These are phyloP conservation scores for Botryosphaeria dothidea DNA, from an alignment of 2,329 filamentous ascomycete genomes.

Conservation along the genomic window DNA sequence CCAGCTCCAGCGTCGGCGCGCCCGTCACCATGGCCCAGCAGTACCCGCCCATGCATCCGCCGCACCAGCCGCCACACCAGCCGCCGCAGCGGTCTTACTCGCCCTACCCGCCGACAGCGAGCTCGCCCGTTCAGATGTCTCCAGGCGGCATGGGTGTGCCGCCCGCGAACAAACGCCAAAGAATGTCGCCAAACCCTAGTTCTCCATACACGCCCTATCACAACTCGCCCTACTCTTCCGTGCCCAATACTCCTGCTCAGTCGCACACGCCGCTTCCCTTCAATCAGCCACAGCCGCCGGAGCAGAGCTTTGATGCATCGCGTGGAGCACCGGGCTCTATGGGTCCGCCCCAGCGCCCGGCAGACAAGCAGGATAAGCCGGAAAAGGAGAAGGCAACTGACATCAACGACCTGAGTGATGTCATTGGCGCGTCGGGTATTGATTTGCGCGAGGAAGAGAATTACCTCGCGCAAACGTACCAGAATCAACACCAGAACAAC, in stretches of 20 bases:
- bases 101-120: constrained; percentile 43
- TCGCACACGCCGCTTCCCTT: constrained; percentile 35
- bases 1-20: not conserved
- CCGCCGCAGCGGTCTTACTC: constrained; percentile 60
- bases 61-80: no score
- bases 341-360: constrained; percentile 64
- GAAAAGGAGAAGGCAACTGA: constrained; percentile 63
- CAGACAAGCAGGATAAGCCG: constrained; percentile 52
- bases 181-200: constrained; percentile 43
- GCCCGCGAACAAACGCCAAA: constrained; percentile 64
- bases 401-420: constrained; percentile 78
- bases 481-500: constrained; percentile 49
- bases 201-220: constrained; percentile 53
- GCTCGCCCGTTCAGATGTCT: constrained; percentile 41
- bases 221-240: constrained; percentile 41
- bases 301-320: constrained; percentile 18
- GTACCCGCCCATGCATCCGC: constrained; percentile 31
- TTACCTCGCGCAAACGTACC: constrained; percentile 69
- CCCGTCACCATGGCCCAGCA: constrained; percentile 26
- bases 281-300: constrained; percentile 54
- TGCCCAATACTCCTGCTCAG: constrained; percentile 34
- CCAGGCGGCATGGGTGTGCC: constrained; percentile 61
- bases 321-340: constrained; percentile 49
- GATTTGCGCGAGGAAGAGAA: constrained; percentile 86
- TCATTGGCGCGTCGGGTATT: constrained; percentile 80